Evolutionary conservation across 129 eudicot species (phyloP).

Genomic region (Flaveria bidentis): DNA sequence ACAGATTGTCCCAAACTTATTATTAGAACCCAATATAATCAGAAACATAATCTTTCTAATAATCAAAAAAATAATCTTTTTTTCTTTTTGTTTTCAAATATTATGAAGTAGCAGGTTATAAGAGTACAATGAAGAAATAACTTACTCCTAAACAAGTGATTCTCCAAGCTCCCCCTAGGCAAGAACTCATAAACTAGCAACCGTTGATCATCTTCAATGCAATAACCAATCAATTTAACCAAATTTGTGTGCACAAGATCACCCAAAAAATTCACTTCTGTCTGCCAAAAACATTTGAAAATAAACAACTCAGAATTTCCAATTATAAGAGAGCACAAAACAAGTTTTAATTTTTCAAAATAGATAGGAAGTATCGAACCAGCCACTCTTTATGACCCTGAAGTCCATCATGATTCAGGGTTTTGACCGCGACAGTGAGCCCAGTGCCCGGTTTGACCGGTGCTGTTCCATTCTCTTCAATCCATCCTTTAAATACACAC

Average conservation of each 20-base stretch:
- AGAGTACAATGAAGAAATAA: slow-evolving; percentile 4
- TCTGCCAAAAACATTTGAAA: slow-evolving; percentile 46
- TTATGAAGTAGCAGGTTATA: neutral
- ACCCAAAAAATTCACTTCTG: slow-evolving; percentile 86
- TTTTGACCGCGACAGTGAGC: slow-evolving; percentile 93
- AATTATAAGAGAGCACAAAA: slow-evolving; percentile 9
- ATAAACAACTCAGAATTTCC: neutral
- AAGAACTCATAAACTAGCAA: slow-evolving; percentile 87
- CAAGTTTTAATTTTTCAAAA: neutral
- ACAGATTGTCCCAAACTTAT: neutral
- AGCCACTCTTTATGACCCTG: slow-evolving; percentile 99
- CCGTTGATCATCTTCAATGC: slow-evolving; percentile 97
- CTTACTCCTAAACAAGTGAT: slow-evolving; percentile 87
- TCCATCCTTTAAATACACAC: slow-evolving; percentile 96
- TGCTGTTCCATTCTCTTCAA: slow-evolving; percentile 94
- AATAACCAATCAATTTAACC: slow-evolving; percentile 94
- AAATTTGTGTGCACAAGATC: slow-evolving; percentile 88
- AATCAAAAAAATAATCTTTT: neutral
- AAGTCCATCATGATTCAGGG: slow-evolving; percentile 94
- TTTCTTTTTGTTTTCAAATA: neutral
- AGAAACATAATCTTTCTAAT: neutral
- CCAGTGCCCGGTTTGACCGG: slow-evolving; percentile 98
- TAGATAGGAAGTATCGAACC: slow-evolving; percentile 49
- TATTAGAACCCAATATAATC: neutral
- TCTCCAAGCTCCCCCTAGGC: slow-evolving; percentile 98